phyloP scores from a whole-genome alignment of 805 yeast species.

The Wickerhamiella sergipiensis region DNA sequence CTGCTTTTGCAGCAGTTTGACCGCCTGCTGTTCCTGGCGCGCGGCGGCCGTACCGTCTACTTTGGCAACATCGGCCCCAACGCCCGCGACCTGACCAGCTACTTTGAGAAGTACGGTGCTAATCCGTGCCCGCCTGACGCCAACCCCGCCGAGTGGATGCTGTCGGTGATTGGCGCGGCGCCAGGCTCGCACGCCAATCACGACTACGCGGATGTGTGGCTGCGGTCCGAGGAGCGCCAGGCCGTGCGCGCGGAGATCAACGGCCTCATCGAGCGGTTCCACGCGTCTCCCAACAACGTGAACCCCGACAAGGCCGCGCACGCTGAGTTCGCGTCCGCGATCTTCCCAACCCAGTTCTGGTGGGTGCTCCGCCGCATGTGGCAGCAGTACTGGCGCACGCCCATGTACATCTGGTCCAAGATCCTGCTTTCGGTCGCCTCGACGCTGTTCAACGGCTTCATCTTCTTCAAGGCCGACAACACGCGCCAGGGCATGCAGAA shows the following conservation, averaged over 20 bases:
- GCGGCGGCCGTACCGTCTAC: constrained; percentile 70
- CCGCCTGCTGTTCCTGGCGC: constrained; percentile 49
- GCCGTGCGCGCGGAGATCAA: constrained; percentile 25
- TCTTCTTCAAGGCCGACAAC: constrained; percentile 45
- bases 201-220: constrained; percentile 58
- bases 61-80: constrained; percentile 68
- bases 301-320: constrained; percentile 10
- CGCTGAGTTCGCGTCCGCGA: constrained; percentile 30
- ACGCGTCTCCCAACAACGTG: constrained; percentile 17
- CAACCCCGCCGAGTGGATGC: constrained; percentile 66
- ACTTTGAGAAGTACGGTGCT: constrained; percentile 64
- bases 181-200: constrained; percentile 48
- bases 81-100: constrained; percentile 42
- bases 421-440: constrained; percentile 34
- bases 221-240: constrained; percentile 30
- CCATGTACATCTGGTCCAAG: constrained; percentile 49
- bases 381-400: constrained; percentile 44
- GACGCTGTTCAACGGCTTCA: constrained; percentile 58
- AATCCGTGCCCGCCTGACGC: constrained; percentile 45
- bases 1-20: constrained; percentile 54
- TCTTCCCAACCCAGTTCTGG: constrained; percentile 33
- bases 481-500: constrained; percentile 43
- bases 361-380: constrained; percentile 31
- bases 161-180: constrained; percentile 68
- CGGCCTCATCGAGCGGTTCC: constrained; percentile 22